A percentile compares a stretch with the other conserved stretches of the same genome.
Evolutionary conservation across 352 stramenopile species (phyloP).

Genomic region (Pythium periplocum): DNA sequence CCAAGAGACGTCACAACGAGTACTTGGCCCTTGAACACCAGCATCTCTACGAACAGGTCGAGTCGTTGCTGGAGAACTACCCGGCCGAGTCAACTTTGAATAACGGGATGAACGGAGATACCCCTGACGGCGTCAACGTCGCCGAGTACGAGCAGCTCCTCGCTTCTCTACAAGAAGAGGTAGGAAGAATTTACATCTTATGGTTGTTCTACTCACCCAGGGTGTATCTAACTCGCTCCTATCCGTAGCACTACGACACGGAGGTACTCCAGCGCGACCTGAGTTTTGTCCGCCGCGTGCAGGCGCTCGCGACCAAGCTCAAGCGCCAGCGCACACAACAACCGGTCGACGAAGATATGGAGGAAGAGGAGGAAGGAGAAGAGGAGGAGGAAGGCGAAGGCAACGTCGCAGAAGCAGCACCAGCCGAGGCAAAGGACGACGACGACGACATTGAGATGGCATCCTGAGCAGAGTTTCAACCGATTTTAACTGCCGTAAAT

Average conservation of each 20-base stretch:
- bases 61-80: slow-evolving; percentile 47
- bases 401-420: background rate
- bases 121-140: slow-evolving; percentile 13
- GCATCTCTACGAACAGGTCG: slow-evolving; percentile 65
- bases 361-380: slow-evolving; percentile 3
- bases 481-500: too few species aligned
- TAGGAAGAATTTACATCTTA: slow-evolving; percentile 12
- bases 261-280: slow-evolving; percentile 41
- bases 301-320: slow-evolving; percentile 40
- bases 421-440: background rate
- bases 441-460: background rate
- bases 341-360: slow-evolving; percentile 4
- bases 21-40: slow-evolving; percentile 56
- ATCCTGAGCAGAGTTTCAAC: too few species aligned
- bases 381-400: slow-evolving; percentile 7
- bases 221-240: background rate
- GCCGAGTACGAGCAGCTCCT: slow-evolving; percentile 49
- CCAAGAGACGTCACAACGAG: slow-evolving; percentile 17
- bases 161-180: slow-evolving; percentile 37
- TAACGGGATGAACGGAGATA: slow-evolving; percentile 10
- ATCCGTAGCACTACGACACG: slow-evolving; percentile 37
- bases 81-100: slow-evolving; percentile 8
- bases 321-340: slow-evolving; percentile 23
- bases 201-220: too few species aligned
- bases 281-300: slow-evolving; percentile 52